A percentile compares a stretch with the other conserved stretches of the same genome.
Conservation (phyloP, 1,284 basidiomycete species). For the Malassezia brasiliensis region DNA sequence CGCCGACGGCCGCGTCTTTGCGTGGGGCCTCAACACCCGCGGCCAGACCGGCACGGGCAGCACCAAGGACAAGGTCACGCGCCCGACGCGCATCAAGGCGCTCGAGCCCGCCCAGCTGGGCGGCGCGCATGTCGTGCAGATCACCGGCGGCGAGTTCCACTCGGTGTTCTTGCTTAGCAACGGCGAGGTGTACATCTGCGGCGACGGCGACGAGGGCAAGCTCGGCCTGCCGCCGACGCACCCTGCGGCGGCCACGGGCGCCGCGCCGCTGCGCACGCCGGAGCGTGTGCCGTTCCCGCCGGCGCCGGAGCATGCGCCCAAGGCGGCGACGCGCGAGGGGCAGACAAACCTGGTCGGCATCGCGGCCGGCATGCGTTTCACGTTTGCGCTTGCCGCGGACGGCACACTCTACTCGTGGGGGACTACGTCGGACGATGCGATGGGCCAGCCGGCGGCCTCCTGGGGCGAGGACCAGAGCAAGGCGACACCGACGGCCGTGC, state of each 20-base stretch:
- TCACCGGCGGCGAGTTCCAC: constrained; percentile 72
- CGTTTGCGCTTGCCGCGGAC: constrained; percentile 65
- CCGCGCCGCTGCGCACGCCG: constrained; percentile 27
- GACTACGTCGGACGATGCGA: constrained; percentile 57
- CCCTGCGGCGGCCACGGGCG: constrained; percentile 16
- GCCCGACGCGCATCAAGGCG: constrained; percentile 61
- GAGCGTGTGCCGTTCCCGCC: constrained; percentile 43
- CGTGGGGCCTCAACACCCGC: constrained; percentile 79
- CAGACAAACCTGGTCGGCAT: constrained; percentile 64
- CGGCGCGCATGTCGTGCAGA: constrained; percentile 51
- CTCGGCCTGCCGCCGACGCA: constrained; percentile 28
- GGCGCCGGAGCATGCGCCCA: constrained; percentile 47
- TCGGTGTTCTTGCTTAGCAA: constrained; percentile 72
- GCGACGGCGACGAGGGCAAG: constrained; percentile 40
- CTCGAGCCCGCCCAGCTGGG: constrained; percentile 61
- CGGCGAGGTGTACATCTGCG: constrained; percentile 61
- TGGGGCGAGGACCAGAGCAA: constrained; percentile 49
- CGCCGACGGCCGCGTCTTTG: constrained; percentile 68
- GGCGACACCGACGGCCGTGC: constrained; percentile 60
- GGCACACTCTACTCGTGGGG: constrained; percentile 81
- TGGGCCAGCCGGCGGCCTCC: constrained; percentile 49
- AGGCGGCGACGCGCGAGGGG: constrained; percentile 28
- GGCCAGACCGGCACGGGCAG: constrained; percentile 58
- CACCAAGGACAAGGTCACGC: constrained; percentile 55
- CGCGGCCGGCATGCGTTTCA: constrained; percentile 69